A percentile compares a stretch with the other conserved stretches of the same genome.
Evolutionary conservation across 345 rosid species (phyloP).

Genomic region (Populus alba): DNA sequence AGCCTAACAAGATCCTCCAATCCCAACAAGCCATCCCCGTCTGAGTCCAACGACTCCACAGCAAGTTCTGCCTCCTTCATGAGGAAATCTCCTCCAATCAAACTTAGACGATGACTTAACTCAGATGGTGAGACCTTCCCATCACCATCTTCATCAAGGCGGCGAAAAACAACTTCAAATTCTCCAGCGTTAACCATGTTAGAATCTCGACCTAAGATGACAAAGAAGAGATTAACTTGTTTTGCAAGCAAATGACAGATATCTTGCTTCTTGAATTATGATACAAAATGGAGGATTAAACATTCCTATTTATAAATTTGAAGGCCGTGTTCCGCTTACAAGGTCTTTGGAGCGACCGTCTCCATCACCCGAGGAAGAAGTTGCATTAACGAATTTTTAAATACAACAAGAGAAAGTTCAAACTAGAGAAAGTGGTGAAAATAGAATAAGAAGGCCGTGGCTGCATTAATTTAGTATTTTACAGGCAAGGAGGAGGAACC

Average conservation of each 20-base stretch:
- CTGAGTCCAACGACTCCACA: conserved; percentile 33
- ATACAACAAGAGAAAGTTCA: not conserved
- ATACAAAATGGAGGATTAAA: not conserved
- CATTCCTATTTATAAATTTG: not conserved
- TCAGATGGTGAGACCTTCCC: conserved; percentile 49
- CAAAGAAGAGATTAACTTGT: not conserved
- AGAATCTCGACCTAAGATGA: not conserved
- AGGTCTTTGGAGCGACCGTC: not conserved
- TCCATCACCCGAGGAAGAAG: conserved; percentile 8
- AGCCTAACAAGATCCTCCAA: conserved; percentile 43
- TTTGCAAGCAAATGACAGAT: not conserved
- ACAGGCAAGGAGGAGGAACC: conserved; percentile 18
- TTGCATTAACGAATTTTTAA: conserved; percentile 8
- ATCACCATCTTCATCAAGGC: conserved; percentile 42
- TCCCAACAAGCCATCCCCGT: conserved; percentile 47
- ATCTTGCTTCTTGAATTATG: not conserved
- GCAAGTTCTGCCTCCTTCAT: conserved; percentile 31
- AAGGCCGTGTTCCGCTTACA: not conserved
- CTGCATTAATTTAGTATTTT: not conserved
- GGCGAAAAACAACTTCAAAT: conserved; percentile 28
- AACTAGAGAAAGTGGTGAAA: not conserved
- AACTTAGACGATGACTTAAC: conserved; percentile 26
- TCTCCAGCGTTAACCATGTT: conserved; percentile 2
- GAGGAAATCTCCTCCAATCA: conserved; percentile 28
- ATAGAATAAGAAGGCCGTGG: not conserved